Evolutionary conservation across 2,329 filamentous ascomycete genomes (phyloP).

Genomic region (Pseudonectria buxi): DNA sequence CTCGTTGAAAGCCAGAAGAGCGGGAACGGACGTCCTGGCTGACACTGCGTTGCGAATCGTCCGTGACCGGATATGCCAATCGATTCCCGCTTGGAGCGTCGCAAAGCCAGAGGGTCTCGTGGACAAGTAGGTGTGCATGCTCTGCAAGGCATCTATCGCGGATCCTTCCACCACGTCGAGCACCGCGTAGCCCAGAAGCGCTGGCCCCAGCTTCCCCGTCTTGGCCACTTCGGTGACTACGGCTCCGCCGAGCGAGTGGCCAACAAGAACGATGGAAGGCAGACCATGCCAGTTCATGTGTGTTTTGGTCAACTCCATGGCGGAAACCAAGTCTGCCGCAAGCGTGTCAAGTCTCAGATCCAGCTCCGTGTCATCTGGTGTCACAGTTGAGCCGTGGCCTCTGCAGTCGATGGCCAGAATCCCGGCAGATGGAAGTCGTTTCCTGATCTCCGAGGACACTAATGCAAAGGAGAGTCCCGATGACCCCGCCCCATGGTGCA

Average conservation of each 20-base stretch:
- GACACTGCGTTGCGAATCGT: conserved; percentile 78
- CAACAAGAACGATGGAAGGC: conserved; percentile 74
- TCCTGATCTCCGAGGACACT: conserved; percentile 69
- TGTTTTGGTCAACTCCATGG: conserved; percentile 59
- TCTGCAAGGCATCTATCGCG: conserved; percentile 87
- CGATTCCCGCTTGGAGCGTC: conserved; percentile 72
- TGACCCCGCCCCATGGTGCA: conserved; percentile 91
- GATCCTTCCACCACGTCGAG: conserved; percentile 94
- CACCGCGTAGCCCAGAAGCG: conserved; percentile 78
- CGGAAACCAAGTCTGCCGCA: conserved; percentile 62
- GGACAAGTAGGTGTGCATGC: conserved; percentile 87
- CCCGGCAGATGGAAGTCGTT: conserved; percentile 70
- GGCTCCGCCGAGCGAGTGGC: conserved; percentile 88
- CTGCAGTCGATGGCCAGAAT: conserved; percentile 81
- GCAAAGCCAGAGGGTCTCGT: conserved; percentile 73
- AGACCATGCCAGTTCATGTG: conserved; percentile 67
- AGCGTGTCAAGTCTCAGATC: conserved; percentile 71
- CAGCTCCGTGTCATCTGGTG: conserved; percentile 32
- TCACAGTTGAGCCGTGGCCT: conserved; percentile 71
- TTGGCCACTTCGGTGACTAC: conserved; percentile 80
- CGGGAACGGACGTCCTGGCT: conserved; percentile 83
- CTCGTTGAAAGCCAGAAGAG: conserved; percentile 54
- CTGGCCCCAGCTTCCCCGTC: conserved; percentile 55
- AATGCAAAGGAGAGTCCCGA: conserved; percentile 88
- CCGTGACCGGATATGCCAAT: conserved; percentile 87